phyloP scores from a whole-genome alignment of 2,329 filamentous ascomycete genomes.

The Colletotrichum truncatum region DNA sequence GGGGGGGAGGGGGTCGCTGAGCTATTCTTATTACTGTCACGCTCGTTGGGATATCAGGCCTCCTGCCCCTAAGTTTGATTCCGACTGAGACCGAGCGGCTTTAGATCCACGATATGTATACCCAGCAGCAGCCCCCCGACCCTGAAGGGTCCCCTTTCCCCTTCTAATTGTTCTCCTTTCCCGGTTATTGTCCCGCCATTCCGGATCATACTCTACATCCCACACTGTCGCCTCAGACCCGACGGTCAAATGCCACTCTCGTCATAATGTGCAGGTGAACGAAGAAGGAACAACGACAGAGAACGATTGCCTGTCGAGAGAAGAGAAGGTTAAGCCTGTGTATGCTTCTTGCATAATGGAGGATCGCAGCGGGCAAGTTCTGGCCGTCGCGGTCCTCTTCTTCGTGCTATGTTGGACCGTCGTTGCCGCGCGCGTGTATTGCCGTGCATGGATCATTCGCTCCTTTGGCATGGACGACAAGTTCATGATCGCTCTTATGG shows the following conservation, averaged over 20 bases:
- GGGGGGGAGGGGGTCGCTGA: too few species aligned
- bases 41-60: constrained; percentile 15
- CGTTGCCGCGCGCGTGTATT: constrained; percentile 41
- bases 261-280: constrained; percentile 18
- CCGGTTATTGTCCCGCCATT: constrained; percentile 6
- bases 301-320: not conserved
- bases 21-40: constrained; percentile 19
- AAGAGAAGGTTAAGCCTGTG: not conserved
- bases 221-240: not conserved
- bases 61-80: constrained; percentile 22
- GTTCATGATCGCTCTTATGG: constrained; percentile 42
- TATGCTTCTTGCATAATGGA: constrained; percentile 22
- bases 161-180: not conserved
- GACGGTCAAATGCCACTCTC: not conserved
- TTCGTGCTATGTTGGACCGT: constrained; percentile 44
- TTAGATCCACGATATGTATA: constrained; percentile 29
- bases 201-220: constrained; percentile 13
- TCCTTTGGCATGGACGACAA: constrained; percentile 43
- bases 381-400: constrained; percentile 41
- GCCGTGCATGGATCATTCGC: constrained; percentile 42
- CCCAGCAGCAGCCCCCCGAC: constrained; percentile 3
- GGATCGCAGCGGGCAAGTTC: constrained; percentile 36
- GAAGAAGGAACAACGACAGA: not conserved
- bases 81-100: not conserved
- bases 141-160: constrained; percentile 2